A percentile compares a stretch with the other conserved stretches of the same genome.
Conservation (phyloP, 192 early-diverging fungal species). For the Chytriomyces sp. region DNA sequence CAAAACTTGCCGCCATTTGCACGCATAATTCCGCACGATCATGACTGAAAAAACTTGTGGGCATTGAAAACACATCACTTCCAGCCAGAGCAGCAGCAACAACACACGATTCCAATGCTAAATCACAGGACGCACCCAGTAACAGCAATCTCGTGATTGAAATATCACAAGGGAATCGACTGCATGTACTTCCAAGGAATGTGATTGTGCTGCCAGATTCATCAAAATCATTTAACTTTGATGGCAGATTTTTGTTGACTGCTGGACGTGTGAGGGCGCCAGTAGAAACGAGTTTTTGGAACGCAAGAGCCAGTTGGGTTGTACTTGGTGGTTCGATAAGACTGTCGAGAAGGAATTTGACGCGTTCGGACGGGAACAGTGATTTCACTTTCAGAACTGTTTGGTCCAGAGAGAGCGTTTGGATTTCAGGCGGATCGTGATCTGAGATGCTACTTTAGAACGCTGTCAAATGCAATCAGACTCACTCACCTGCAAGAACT, state of each 20-base stretch:
- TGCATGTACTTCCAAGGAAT: not conserved
- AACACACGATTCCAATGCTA: slow-evolving; percentile 2
- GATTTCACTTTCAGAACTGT: not conserved
- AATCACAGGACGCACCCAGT: not conserved
- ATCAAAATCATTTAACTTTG: not conserved
- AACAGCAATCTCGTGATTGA: slow-evolving; percentile 1
- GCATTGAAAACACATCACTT: slow-evolving; percentile 5
- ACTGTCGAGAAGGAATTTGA: not conserved
- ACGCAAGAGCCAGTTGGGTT: not conserved
- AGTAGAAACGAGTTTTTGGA: not conserved
- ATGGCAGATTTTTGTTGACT: not conserved
- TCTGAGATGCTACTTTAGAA: not conserved
- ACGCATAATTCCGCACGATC: slow-evolving; percentile 5
- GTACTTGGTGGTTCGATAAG: slow-evolving; percentile 1
- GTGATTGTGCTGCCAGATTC: slow-evolving; percentile 1
- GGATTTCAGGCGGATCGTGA: not conserved
- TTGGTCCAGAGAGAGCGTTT: not conserved
- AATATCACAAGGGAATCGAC: slow-evolving; percentile 18
- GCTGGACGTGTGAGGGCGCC: not conserved
- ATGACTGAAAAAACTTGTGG: slow-evolving; percentile 8
- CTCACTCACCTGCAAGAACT: not conserved
- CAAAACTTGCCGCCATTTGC: not conserved
- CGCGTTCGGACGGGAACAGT: not conserved
- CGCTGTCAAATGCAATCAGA: not conserved
- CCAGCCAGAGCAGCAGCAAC: not conserved